phyloP scores from a whole-genome alignment of 805 yeast genomes.

The Vanderwaltozyma polyspora region DNA sequence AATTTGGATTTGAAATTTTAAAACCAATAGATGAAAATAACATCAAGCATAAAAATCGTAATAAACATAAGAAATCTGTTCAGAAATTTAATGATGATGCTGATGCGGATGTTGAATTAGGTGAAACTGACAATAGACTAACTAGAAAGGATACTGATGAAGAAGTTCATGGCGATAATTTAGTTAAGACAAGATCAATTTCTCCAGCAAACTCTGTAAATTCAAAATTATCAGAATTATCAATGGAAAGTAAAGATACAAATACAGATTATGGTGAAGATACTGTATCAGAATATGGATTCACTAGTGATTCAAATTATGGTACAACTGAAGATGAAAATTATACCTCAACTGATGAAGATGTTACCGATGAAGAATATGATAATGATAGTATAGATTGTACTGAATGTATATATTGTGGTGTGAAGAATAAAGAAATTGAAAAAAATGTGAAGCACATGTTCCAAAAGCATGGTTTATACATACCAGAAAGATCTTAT shows the following conservation, averaged over 20 bases:
- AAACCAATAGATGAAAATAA: slow-evolving; percentile 13
- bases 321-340: slow-evolving; percentile 7
- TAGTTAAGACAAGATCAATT: slow-evolving; percentile 24
- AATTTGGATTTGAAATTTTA: slow-evolving; percentile 30
- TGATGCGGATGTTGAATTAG: slow-evolving; percentile 18
- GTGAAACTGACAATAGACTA: too few relatives aligned
- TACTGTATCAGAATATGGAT: slow-evolving; percentile 41
- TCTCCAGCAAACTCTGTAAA: slow-evolving; percentile 47
- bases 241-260: slow-evolving; percentile 27
- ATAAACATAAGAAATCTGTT: slow-evolving; percentile 1
- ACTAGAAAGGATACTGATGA: background rate
- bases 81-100: too few relatives aligned
- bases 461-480: slow-evolving; percentile 72
- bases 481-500: slow-evolving; percentile 71
- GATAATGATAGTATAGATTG: slow-evolving; percentile 22
- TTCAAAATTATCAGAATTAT: slow-evolving; percentile 41
- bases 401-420: slow-evolving; percentile 49
- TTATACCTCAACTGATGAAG: background rate
- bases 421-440: slow-evolving; percentile 38
- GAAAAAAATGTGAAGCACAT: slow-evolving; percentile 63
- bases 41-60: background rate
- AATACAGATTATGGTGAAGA: slow-evolving; percentile 33
- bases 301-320: slow-evolving; percentile 31
- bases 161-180: background rate
- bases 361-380: slow-evolving; percentile 19